Conservation (phyloP, 2,329 filamentous ascomycete species). For the Stromatinia cepivora region DNA sequence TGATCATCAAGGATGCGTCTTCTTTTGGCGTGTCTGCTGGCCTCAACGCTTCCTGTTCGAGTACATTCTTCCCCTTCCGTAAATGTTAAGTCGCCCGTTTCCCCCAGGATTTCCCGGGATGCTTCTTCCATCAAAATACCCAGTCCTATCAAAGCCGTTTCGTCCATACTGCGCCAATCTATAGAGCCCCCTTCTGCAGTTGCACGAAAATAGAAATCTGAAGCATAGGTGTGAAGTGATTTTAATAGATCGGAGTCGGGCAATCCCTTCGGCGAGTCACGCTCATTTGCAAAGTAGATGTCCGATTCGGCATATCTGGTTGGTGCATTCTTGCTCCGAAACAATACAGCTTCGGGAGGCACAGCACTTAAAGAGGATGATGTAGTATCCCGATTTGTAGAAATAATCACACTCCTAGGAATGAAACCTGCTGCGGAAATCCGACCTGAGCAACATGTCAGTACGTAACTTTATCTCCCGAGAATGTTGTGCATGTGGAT, state of each 20-base stretch:
- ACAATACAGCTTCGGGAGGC: conserved; percentile 70
- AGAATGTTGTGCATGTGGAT: background rate
- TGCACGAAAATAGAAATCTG: conserved; percentile 59
- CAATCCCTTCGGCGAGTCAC: conserved; percentile 54
- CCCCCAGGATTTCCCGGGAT: conserved; percentile 59
- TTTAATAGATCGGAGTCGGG: conserved; percentile 71
- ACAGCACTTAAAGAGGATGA: conserved; percentile 45
- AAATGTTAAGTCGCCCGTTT: conserved; percentile 69
- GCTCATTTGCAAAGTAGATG: conserved; percentile 66
- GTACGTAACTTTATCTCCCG: conserved; percentile 11
- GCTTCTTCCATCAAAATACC: conserved; percentile 75
- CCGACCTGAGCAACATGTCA: conserved; percentile 40
- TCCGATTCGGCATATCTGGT: conserved; percentile 69
- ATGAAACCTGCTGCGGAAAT: conserved; percentile 48
- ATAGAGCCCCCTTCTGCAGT: conserved; percentile 36
- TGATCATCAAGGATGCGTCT: conserved; percentile 19
- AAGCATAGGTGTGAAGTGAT: conserved; percentile 66
- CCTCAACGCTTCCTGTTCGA: conserved; percentile 13
- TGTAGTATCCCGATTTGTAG: conserved; percentile 37
- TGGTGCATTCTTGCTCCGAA: conserved; percentile 63
- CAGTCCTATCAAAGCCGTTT: conserved; percentile 73
- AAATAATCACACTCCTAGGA: conserved; percentile 31
- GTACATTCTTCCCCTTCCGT: conserved; percentile 52
- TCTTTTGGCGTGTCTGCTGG: conserved; percentile 17
- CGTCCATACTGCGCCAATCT: conserved; percentile 66